A percentile compares a stretch with the other conserved stretches of the same genome.
Evolutionary conservation across 2,329 filamentous ascomycete genomes (phyloP).

Genomic region (Trichophyton simii): DNA sequence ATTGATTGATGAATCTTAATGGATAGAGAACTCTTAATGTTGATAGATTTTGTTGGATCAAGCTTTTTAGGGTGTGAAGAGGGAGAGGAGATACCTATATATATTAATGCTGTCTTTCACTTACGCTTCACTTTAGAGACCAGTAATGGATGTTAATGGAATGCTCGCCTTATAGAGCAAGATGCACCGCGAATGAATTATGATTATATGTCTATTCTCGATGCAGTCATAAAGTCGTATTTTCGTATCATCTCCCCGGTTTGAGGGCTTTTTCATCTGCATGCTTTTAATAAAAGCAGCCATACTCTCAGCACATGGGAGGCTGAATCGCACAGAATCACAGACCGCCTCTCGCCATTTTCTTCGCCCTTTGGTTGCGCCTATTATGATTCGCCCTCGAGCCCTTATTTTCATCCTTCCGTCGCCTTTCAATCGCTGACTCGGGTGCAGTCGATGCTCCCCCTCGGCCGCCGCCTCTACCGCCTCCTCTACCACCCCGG

Average conservation of each 20-base stretch:
- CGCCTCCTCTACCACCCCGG: constrained; percentile 36
- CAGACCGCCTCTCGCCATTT: constrained; percentile 46
- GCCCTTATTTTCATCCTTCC: constrained; percentile 72
- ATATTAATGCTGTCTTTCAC: not conserved
- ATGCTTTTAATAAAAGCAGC: not conserved
- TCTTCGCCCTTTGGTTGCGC: constrained; percentile 53
- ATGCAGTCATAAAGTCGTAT: not conserved
- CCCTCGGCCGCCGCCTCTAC: constrained; percentile 38
- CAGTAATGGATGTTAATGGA: not conserved
- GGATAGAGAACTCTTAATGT: not conserved
- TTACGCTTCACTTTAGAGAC: not conserved
- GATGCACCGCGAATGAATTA: not conserved
- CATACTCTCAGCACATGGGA: not conserved
- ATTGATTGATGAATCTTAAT: not conserved
- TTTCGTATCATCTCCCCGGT: not conserved
- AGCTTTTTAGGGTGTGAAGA: not conserved
- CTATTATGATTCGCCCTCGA: constrained; percentile 79
- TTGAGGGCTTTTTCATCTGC: not conserved
- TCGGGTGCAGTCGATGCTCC: constrained; percentile 43
- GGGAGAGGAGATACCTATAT: not conserved
- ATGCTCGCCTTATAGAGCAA: not conserved
- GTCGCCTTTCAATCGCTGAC: constrained; percentile 57
- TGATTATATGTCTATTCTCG: not conserved
- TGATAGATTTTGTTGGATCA: not conserved
- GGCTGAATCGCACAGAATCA: constrained; percentile 15